Base-by-base conservation (phyloP, 1,284 basidiomycete species). In the Microbotryomycetes sp. region DNA sequence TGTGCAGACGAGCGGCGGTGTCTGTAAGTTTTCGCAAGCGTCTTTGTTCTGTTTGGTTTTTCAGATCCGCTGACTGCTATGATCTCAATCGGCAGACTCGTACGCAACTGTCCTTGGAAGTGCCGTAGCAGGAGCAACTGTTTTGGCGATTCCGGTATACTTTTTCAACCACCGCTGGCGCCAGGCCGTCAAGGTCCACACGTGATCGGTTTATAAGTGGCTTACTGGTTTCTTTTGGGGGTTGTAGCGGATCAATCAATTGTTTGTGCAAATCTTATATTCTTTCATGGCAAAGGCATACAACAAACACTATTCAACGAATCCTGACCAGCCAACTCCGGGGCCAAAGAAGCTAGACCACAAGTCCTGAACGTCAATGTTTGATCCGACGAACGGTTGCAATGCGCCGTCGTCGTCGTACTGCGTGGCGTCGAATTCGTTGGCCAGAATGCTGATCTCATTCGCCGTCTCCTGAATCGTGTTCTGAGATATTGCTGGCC, bases 101-200 rank as follows among this genome's bases (percentile, higher is more conserved):
- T 41, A 41, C 35, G 35, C 35, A 41, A 41, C 26, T 26, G 23
- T 52, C 4, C 30, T 52, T 16, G 50, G 26, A 24, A 28, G n/a
- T 28, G 50, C 50, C 9, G 27, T 28, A 18, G 50, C 50, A 21
- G 50, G 50, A 9, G 50, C 23, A 21, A 52, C 50, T 26, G 27
- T 52, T 9, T 26, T 52, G 27, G 50, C 50, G n/a, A 52, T 52
- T 52, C 50, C 50, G 4, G 50, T 52, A 18, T 52, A 52, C 23
- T 52, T 24, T 30, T 52, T 52, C 27, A 52, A 52, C 27, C 50
- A 18, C n/a, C 4, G n/a, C 50, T 52, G 50, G 50, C 50, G 50
- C 27, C n/a, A 52, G 27, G n/a, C 35, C 18, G 35, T 9, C 9
- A 41, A 41, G 18, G 35, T 41, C 18, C 11, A 24, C 15, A 6